Conservation (phyloP, 192 early-diverging fungal species). For the Backusella liffmaniae region DNA sequence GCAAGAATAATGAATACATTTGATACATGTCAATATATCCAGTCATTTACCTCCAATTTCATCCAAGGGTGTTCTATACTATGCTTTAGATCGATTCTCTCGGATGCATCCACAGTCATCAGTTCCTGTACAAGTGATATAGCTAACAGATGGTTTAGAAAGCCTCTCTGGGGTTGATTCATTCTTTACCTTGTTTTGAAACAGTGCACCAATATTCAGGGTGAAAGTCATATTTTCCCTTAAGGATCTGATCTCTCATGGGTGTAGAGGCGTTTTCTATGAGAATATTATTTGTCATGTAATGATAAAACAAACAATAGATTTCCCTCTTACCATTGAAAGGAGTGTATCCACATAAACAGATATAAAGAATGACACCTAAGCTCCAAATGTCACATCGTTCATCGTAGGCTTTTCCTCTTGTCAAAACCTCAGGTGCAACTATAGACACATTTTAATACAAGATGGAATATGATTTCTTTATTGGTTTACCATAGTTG, state of each 20-base stretch:
- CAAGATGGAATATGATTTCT: neutral
- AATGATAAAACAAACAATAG: too few relatives aligned
- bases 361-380: slow-evolving; percentile 93
- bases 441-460: neutral
- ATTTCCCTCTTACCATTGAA: slow-evolving; percentile 43
- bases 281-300: too few relatives aligned
- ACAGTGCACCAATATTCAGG: slow-evolving; percentile 79
- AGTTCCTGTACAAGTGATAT: slow-evolving; percentile 57
- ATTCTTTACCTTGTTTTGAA: slow-evolving; percentile 47
- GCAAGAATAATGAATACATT: neutral
- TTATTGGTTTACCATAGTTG: slow-evolving; percentile 54
- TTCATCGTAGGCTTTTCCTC: neutral
- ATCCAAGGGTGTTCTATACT: neutral
- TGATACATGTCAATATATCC: neutral
- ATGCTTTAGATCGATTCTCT: slow-evolving; percentile 25
- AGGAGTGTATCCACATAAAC: slow-evolving; percentile 88
- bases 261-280: neutral
- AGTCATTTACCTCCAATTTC: neutral
- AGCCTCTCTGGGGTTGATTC: too few relatives aligned
- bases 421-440: slow-evolving; percentile 8
- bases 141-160: slow-evolving; percentile 18
- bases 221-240: slow-evolving; percentile 76
- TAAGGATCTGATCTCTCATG: slow-evolving; percentile 25
- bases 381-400: slow-evolving; percentile 87
- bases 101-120: slow-evolving; percentile 56